Evolutionary conservation across 139 green algal genomes (phyloP).

Genomic region (Chlorella ohadii): DNA sequence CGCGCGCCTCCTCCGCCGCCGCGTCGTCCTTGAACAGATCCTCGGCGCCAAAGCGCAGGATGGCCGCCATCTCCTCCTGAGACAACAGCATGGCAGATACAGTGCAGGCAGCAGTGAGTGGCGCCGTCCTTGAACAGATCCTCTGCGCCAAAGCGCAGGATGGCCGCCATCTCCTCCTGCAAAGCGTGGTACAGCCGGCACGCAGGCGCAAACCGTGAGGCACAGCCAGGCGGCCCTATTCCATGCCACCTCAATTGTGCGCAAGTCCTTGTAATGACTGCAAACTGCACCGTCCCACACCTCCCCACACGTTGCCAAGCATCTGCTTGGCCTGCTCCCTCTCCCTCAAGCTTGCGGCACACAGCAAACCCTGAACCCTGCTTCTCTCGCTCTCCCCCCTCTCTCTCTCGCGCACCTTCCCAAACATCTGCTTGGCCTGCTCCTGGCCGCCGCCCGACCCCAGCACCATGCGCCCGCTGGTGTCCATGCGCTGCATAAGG

Average conservation of each 20-base stretch:
- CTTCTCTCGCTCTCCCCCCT: too few species aligned
- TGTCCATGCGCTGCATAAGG: slow-evolving; percentile 83
- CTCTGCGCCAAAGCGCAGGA: slow-evolving; percentile 95
- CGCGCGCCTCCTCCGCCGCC: slow-evolving; percentile 38
- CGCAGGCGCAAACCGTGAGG: too few species aligned
- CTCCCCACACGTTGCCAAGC: slow-evolving; percentile 82
- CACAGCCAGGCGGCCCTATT: too few species aligned
- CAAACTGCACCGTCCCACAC: too few species aligned
- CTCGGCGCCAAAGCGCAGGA: slow-evolving; percentile 95
- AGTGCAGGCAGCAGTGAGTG: too few species aligned
- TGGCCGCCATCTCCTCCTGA: slow-evolving; percentile 92
- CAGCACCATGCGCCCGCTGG: slow-evolving; percentile 83
- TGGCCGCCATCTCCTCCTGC: slow-evolving; percentile 92
- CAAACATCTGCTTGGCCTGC: slow-evolving; percentile 81
- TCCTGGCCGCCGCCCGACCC: slow-evolving; percentile 47
- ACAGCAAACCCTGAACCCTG: too few species aligned
- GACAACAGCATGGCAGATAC: too few species aligned
- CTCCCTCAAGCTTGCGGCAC: too few species aligned
- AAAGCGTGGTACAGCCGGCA: too few species aligned
- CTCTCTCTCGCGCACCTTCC: slow-evolving; percentile 68
- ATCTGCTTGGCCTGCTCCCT: slow-evolving; percentile 70
- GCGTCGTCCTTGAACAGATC: slow-evolving; percentile 85
- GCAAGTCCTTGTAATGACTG: too few species aligned
- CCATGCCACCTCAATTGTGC: too few species aligned
- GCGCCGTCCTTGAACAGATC: slow-evolving; percentile 91